Evolutionary conservation across 1,139 yeast species (phyloP).

Genomic region (Hemisphaericaspora lyxosophila): DNA sequence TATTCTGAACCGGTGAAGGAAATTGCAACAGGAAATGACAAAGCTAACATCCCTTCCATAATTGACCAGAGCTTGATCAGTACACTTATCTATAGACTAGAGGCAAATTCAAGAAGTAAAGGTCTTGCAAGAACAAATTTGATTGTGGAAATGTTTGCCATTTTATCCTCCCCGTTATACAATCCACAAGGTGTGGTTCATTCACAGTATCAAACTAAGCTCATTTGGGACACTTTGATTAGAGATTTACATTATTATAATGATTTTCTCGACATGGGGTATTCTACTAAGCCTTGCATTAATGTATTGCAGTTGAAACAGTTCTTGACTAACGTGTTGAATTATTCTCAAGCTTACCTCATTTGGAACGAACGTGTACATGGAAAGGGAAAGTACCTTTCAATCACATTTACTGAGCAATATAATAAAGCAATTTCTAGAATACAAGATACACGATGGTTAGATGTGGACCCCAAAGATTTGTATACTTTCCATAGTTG

Average conservation of each 20-base stretch:
- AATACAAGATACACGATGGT: slow-evolving; percentile 29
- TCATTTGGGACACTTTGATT: slow-evolving; percentile 30
- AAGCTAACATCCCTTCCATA: slow-evolving; percentile 2
- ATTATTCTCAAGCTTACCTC: slow-evolving; percentile 2
- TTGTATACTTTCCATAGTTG: slow-evolving; percentile 23
- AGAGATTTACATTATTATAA: slow-evolving; percentile 37
- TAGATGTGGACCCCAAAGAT: slow-evolving; percentile 16
- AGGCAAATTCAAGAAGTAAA: slow-evolving; percentile 22
- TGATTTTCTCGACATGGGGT: slow-evolving; percentile 24
- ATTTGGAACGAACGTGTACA: slow-evolving; percentile 2
- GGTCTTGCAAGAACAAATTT: slow-evolving; percentile 22
- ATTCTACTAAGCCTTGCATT: neutral
- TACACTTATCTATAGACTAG: slow-evolving; percentile 34
- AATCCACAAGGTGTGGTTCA: slow-evolving; percentile 18
- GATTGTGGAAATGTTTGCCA: slow-evolving; percentile 25
- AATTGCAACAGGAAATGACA: neutral
- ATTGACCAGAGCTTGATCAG: slow-evolving; percentile 20
- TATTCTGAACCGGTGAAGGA: slow-evolving; percentile 1
- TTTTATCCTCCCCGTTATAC: slow-evolving; percentile 20
- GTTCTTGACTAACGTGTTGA: slow-evolving; percentile 8
- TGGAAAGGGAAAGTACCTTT: slow-evolving; percentile 1
- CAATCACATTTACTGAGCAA: slow-evolving; percentile 6
- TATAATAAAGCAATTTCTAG: slow-evolving; percentile 23
- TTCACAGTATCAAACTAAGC: slow-evolving; percentile 29
- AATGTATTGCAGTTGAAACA: slow-evolving; percentile 7